These are phyloP conservation scores for Dalbergia cochinchinensis DNA, from an alignment of 306 rosid species.

Conservation along the genomic window DNA sequence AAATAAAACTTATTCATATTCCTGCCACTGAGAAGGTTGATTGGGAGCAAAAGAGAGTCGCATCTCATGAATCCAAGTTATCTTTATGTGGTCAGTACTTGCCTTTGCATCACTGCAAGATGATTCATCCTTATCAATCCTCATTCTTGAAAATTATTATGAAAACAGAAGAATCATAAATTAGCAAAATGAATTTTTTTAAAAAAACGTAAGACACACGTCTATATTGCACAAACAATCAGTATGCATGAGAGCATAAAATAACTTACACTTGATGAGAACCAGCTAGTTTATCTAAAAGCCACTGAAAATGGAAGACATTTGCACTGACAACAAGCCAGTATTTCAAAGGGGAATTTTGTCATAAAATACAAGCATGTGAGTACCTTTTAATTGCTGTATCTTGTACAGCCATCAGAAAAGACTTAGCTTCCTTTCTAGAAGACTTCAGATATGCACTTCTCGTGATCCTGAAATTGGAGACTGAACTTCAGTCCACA, in stretches of 20 bases:
- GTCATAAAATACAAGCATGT: slow-evolving; percentile 22
- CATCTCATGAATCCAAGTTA: slow-evolving; percentile 15
- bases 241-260: slow-evolving; percentile 11
- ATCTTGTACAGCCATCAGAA: not conserved
- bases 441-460: not conserved
- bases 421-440: slow-evolving; percentile 1
- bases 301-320: slow-evolving; percentile 8
- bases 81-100: slow-evolving; percentile 49
- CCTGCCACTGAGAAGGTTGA: slow-evolving; percentile 28
- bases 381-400: slow-evolving; percentile 28
- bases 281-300: slow-evolving; percentile 22
- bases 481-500: slow-evolving; percentile 9
- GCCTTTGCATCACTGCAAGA: slow-evolving; percentile 65
- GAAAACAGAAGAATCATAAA: slow-evolving; percentile 33
- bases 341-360: slow-evolving; percentile 1
- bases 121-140: slow-evolving; percentile 70
- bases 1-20: slow-evolving; percentile 42
- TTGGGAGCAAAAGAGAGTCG: slow-evolving; percentile 30
- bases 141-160: slow-evolving; percentile 62
- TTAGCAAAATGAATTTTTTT: slow-evolving; percentile 46
- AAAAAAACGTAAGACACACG: not conserved
- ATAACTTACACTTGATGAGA: slow-evolving; percentile 22
- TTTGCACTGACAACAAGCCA: slow-evolving; percentile 26
- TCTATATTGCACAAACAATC: slow-evolving; percentile 24
- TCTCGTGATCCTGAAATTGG: slow-evolving; percentile 1